Evolutionary conservation across 2,329 filamentous ascomycete genomes (phyloP).

Genomic region (Byssochlamys sp.): DNA sequence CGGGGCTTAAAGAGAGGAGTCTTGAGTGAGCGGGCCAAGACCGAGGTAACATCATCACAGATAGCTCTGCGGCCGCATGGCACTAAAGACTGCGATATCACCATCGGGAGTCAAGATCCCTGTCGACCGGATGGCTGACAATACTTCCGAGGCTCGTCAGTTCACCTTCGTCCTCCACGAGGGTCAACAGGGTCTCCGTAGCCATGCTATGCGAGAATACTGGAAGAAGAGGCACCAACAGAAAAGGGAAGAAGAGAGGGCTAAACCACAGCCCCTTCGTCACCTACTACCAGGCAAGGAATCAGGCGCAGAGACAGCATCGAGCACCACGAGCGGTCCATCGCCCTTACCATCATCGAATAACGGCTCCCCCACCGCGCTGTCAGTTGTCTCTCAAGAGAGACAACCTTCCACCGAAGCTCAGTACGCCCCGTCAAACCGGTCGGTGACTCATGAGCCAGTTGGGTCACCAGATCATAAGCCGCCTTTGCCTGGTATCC

Average conservation of each 20-base stretch:
- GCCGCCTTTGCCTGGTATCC: not conserved
- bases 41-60: not conserved
- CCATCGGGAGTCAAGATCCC: not conserved
- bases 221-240: conserved; percentile 22
- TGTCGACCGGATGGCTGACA: not conserved
- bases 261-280: not conserved
- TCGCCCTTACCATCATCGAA: not conserved
- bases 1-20: not conserved
- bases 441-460: no score
- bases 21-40: not conserved
- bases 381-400: not conserved
- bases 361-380: not conserved
- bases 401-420: not conserved
- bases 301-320: not conserved
- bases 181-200: conserved; percentile 16
- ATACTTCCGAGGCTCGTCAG: not conserved
- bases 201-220: conserved; percentile 30
- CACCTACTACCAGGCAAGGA: not conserved
- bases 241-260: conserved; percentile 3
- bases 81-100: not conserved
- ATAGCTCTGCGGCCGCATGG: not conserved
- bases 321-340: not conserved
- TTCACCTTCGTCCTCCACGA: conserved; percentile 16
- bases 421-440: no score
- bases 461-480: not conserved